Conservation (phyloP, 495 filamentous ascomycete genomes). For the Arthonia radiata region DNA sequence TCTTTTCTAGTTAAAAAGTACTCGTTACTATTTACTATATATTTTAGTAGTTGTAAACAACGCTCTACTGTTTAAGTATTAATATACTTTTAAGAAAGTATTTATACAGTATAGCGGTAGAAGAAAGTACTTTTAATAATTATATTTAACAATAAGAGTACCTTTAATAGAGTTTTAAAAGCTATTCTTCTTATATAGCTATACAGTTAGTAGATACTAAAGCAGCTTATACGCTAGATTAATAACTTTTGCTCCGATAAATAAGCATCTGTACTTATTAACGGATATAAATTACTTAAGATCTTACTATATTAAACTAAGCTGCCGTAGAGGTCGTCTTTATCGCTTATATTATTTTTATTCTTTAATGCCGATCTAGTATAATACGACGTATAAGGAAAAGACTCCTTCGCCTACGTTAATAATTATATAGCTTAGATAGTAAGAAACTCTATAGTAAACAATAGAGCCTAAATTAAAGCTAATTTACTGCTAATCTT, state of each 20-base stretch:
- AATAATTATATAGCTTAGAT: constrained; percentile 9
- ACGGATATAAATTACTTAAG: constrained; percentile 3
- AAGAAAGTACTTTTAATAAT: too few species aligned
- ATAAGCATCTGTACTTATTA: constrained; percentile 2
- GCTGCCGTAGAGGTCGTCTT: constrained; percentile 10
- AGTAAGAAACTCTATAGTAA: constrained; percentile 3
- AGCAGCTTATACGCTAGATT: too few species aligned
- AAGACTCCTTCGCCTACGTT: constrained; percentile 8
- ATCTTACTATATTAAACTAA: constrained; percentile 4
- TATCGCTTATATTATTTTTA: constrained; percentile 11
- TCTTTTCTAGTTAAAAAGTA: constrained; percentile 5
- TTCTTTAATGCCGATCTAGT: constrained; percentile 14
- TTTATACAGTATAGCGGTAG: too few species aligned
- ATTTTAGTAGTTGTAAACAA: constrained; percentile 10
- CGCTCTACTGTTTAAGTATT: constrained; percentile 6
- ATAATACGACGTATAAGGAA: constrained; percentile 2
- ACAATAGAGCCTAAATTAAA: constrained; percentile 6
- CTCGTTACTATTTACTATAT: constrained; percentile 7
- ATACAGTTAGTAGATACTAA: too few species aligned
- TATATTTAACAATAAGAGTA: too few species aligned
- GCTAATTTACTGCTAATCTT: constrained; percentile 5
- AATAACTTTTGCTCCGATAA: too few species aligned
- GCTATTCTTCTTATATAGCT: too few species aligned
- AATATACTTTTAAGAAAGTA: constrained; percentile 4
- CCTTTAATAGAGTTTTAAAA: too few species aligned